phyloP scores from a whole-genome alignment of 2,329 filamentous ascomycete species.

The Onygena corvina region DNA sequence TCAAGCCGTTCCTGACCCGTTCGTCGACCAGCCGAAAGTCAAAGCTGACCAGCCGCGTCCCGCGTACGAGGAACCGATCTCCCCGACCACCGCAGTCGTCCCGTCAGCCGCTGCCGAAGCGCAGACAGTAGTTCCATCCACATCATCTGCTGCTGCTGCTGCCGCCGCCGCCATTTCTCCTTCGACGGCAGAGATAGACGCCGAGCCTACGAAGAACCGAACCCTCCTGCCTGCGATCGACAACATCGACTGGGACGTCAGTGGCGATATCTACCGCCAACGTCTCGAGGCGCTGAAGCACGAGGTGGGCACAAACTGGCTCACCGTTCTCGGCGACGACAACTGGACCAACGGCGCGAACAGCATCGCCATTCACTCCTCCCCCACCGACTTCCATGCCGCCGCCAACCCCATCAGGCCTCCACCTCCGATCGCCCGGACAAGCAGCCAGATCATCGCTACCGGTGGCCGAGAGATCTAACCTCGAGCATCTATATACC shows the following conservation, averaged over 20 bases:
- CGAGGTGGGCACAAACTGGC: slow-evolving; percentile 76
- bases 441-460: slow-evolving; percentile 31
- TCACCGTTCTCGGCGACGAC: slow-evolving; percentile 75
- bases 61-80: not conserved
- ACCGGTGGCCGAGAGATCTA: slow-evolving; percentile 30
- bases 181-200: slow-evolving; percentile 3
- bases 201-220: slow-evolving; percentile 8
- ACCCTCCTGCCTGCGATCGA: slow-evolving; percentile 20
- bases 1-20: not conserved
- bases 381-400: slow-evolving; percentile 24
- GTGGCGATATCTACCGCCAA: slow-evolving; percentile 69
- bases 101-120: not conserved
- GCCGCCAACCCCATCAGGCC: slow-evolving; percentile 20
- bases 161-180: not conserved
- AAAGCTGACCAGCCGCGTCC: not conserved
- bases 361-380: slow-evolving; percentile 20
- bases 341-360: slow-evolving; percentile 37
- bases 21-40: not conserved
- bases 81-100: not conserved
- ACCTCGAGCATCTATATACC: not conserved
- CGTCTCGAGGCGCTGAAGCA: slow-evolving; percentile 78
- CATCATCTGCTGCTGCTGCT: not conserved
- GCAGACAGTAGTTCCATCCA: not conserved
- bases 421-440: slow-evolving; percentile 25
- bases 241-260: slow-evolving; percentile 32